Base-by-base conservation (phyloP, 1,284 basidiomycete genomes). In the Meira miltonrushii region DNA sequence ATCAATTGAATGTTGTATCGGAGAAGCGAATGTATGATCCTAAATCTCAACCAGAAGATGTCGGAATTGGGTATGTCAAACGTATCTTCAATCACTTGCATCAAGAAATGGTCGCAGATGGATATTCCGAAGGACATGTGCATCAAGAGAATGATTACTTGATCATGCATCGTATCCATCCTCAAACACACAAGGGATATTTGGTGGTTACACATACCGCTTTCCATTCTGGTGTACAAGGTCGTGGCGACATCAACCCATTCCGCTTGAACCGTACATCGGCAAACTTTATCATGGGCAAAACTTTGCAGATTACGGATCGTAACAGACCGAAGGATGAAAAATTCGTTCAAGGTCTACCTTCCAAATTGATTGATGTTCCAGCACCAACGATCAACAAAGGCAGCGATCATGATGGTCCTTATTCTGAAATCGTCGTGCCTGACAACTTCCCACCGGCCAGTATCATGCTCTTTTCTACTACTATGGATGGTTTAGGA, bases 111-210 rank as follows among this genome's bases (percentile, higher is more conserved):
- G 69, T 73, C 10, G 52, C 57, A 41, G 67, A 67, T 12, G 71
- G 69, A 21, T 74, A 58, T 54, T 59, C 62, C 2, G 69, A 74
- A 44, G 72, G 71, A 2, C 72, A 74, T 48, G 66, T 69, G 15
- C 72, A 74, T 43, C 71, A 74, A 55, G 72, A 74, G 54, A 66
- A 65, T 23, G 65, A 69, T 28, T 74, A 74, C 37, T 55, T 74
- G 19, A 57, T 73, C 38, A 62, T 74, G 59, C 72, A 74, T 53
- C 62, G 72, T 0, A 68, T 73, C 0, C 72, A 74, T 39, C 72
- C 72, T 11, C 62, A 71, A 57, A 74, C 72, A 12, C 72, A 74
- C 59, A 54, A 59, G 13, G 72, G 72, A 37, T 72, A 64, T 44
- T 60, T 74, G 13, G 65, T 65, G 41, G 54, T 74, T 21, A 67